Conservation (phyloP, 169 alveolate species). For the Plasmodium cynomolgi region DNA sequence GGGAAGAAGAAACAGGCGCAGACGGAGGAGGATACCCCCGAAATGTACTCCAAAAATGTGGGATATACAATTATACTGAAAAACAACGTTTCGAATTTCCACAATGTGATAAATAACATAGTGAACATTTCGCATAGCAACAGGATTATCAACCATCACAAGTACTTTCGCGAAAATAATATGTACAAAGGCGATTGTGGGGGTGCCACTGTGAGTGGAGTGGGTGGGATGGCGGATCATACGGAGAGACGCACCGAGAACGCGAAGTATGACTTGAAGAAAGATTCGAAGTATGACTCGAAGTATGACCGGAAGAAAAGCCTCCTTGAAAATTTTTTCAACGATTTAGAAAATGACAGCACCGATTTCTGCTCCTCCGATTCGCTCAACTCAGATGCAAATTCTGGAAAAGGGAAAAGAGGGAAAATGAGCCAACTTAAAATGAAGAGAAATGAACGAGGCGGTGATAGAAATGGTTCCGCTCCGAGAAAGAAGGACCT, state of each 20-base stretch:
- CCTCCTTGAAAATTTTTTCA: constrained; percentile 2
- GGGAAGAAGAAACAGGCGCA: background rate
- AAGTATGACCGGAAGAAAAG: background rate
- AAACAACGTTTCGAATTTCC: constrained; percentile 64
- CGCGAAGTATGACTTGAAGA: background rate
- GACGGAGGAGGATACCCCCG: background rate
- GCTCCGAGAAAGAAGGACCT: constrained; percentile 5
- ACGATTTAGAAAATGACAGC: constrained; percentile 13
- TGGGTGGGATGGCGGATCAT: background rate
- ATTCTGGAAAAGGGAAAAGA: background rate
- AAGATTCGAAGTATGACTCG: no score
- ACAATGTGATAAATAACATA: constrained; percentile 68
- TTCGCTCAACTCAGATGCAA: constrained; percentile 11
- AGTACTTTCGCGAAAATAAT: constrained; percentile 36
- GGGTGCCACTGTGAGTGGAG: background rate
- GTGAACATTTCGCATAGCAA: constrained; percentile 29
- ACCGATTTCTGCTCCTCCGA: background rate
- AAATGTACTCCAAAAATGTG: background rate
- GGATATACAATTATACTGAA: constrained; percentile 71
- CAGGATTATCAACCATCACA: constrained; percentile 46
- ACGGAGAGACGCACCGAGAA: background rate
- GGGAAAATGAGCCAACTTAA: background rate
- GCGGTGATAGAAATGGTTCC: background rate
- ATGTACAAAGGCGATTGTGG: background rate
- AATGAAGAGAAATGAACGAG: background rate